Percentiles rank a stretch among this genome's conserved stretches.
phyloP scores from a whole-genome alignment of 495 filamentous ascomycete species.

The Penicillium pulvis region DNA sequence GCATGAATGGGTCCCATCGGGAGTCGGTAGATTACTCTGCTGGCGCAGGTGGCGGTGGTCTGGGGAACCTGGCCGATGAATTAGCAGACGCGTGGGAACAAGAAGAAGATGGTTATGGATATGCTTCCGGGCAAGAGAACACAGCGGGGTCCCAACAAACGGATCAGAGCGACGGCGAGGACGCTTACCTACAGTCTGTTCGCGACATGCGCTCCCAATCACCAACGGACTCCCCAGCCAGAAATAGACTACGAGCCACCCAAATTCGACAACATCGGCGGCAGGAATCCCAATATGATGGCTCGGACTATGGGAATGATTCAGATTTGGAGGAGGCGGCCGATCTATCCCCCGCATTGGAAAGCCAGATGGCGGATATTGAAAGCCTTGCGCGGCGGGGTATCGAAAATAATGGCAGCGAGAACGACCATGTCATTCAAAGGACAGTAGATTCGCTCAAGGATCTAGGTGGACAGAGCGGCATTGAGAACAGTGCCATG shows the following conservation, averaged over 20 bases:
- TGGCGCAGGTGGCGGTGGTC: constrained; percentile 53
- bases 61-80: constrained; percentile 86
- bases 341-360: constrained; percentile 71
- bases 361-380: constrained; percentile 74
- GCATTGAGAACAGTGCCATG: constrained; percentile 76
- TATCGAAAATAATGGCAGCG: constrained; percentile 68
- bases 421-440: constrained; percentile 67
- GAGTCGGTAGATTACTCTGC: constrained; percentile 47
- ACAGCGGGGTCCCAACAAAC: constrained; percentile 34
- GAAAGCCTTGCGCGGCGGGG: constrained; percentile 74
- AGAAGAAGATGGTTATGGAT: constrained; percentile 56
- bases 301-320: constrained; percentile 63
- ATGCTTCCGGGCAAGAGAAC: constrained; percentile 46
- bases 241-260: constrained; percentile 34
- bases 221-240: constrained; percentile 32
- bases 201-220: constrained; percentile 31
- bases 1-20: constrained; percentile 51
- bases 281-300: constrained; percentile 55
- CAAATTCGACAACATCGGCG: constrained; percentile 45
- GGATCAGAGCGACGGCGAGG: constrained; percentile 38
- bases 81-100: constrained; percentile 60
- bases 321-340: constrained; percentile 69
- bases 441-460: constrained; percentile 72
- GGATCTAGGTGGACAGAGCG: constrained; percentile 79
- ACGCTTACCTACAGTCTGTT: constrained; percentile 33